These are phyloP conservation scores for Gloeophyllum trabeum DNA, from an alignment of 768 basidiomycete genomes.

Conservation along the genomic window DNA sequence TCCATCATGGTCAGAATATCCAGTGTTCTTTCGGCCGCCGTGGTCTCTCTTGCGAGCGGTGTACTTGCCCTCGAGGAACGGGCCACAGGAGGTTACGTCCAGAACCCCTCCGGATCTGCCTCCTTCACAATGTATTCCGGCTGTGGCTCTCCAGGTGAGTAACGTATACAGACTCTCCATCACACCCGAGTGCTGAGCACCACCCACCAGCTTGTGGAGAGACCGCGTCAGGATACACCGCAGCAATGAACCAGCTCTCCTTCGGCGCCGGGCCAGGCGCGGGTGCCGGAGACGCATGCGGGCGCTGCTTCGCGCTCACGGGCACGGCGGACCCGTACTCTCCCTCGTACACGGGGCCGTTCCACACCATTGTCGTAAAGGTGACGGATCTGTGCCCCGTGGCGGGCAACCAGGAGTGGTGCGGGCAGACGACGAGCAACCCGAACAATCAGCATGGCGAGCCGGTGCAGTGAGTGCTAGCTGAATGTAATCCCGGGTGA, in stretches of 20 bases:
- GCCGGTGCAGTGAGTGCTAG: conserved; percentile 35
- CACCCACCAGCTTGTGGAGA: conserved; percentile 36
- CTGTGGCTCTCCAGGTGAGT: conserved; percentile 34
- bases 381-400: conserved; percentile 33
- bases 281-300: conserved; percentile 49
- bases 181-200: neutral
- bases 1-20: too few species aligned
- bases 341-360: conserved; percentile 36
- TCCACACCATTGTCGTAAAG: conserved; percentile 44
- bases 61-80: conserved; percentile 10
- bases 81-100: conserved; percentile 41
- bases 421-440: conserved; percentile 34
- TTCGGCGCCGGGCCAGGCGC: conserved; percentile 38
- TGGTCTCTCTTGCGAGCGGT: too few species aligned
- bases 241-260: conserved; percentile 45
- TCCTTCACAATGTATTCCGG: conserved; percentile 48
- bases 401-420: conserved; percentile 39
- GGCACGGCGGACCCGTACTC: conserved; percentile 40
- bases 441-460: conserved; percentile 29
- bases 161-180: neutral
- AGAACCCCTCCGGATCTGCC: conserved; percentile 37
- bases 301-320: conserved; percentile 47
- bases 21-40: too few species aligned
- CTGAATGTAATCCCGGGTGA: neutral
- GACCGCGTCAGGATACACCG: conserved; percentile 35